These are phyloP conservation scores for Solanum chacoense DNA, from an alignment of 305 asterid genomes.

Conservation along the genomic window DNA sequence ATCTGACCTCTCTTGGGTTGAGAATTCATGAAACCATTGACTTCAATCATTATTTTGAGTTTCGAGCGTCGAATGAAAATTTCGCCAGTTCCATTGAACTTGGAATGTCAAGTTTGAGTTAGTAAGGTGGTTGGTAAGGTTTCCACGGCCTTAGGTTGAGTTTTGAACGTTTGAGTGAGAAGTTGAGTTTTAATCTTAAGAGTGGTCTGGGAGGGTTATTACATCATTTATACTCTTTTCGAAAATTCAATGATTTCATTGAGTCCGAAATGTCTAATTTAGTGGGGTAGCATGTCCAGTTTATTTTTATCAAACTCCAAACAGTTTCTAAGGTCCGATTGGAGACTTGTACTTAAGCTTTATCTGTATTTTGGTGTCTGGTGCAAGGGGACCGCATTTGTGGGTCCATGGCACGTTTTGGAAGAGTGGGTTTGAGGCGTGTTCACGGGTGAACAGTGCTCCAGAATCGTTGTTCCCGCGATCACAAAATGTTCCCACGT, in stretches of 20 bases:
- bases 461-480: neutral
- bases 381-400: neutral
- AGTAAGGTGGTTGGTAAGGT: neutral
- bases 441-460: neutral
- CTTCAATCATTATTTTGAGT: no score
- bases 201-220: neutral
- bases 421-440: neutral
- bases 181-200: neutral
- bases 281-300: neutral
- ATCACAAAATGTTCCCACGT: neutral
- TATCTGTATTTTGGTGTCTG: neutral
- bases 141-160: neutral
- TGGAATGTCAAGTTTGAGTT: neutral
- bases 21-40: neutral
- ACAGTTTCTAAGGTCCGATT: neutral
- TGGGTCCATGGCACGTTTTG: neutral
- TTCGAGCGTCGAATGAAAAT: neutral
- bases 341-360: neutral
- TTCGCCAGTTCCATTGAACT: accelerated
- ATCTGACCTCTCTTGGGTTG: neutral
- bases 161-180: neutral
- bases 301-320: neutral
- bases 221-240: no score
- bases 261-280: no score
- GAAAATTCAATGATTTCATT: neutral